These are phyloP conservation scores for Hanseniaspora meyeri DNA, from an alignment of 805 yeast genomes.

Conservation along the genomic window DNA sequence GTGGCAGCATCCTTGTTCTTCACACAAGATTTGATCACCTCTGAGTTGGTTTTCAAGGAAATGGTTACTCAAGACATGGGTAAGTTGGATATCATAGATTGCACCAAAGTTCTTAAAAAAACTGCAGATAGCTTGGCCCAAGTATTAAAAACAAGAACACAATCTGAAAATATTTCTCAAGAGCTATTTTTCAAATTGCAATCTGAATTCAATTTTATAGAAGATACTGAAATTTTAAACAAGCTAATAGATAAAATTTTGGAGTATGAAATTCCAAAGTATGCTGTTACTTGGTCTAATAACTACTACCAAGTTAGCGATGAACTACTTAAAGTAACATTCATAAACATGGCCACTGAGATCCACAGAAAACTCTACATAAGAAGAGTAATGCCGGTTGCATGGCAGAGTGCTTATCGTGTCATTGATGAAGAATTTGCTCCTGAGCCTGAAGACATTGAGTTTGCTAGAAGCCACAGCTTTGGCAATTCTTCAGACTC, in stretches of 20 bases:
- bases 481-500: constrained; percentile 10
- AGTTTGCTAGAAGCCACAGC: constrained; percentile 7
- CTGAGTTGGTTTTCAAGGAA: constrained; percentile 56
- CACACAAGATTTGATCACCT: constrained; percentile 57
- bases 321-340: background rate
- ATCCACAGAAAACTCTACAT: background rate
- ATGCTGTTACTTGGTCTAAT: background rate
- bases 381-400: background rate
- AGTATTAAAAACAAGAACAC: constrained; percentile 19
- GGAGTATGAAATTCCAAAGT: background rate
- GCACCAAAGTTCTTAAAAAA: background rate
- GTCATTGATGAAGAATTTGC: background rate
- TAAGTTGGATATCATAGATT: constrained; percentile 20
- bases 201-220: background rate
- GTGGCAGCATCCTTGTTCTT: constrained; percentile 39
- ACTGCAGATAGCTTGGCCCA: background rate
- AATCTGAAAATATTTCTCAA: background rate
- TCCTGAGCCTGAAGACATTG: constrained; percentile 10
- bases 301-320: background rate
- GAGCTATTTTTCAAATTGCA: background rate
- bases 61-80: constrained; percentile 51
- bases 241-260: background rate
- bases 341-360: background rate
- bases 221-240: background rate
- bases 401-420: background rate